Evolutionary conservation across 192 early-diverging fungal species (phyloP).

Genomic region (Coemansia sp.): DNA sequence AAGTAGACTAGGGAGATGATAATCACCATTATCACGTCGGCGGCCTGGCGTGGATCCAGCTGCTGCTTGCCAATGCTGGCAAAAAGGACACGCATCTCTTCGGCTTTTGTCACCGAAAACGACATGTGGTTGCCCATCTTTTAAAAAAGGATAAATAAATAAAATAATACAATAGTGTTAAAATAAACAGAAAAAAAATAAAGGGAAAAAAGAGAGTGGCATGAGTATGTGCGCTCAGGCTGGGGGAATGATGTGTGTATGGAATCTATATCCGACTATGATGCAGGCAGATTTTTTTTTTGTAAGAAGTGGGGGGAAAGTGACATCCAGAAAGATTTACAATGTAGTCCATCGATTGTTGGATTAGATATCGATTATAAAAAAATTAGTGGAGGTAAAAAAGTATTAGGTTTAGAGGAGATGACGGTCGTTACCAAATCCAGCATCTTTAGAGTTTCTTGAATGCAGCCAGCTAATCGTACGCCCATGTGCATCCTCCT

Average conservation of each 20-base stretch:
- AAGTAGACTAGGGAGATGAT: slow-evolving; percentile 9
- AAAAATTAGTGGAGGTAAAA: background rate
- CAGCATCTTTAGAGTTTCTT: background rate
- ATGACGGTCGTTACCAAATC: background rate
- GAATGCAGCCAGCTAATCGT: background rate
- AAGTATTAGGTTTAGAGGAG: background rate
- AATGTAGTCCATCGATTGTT: background rate
- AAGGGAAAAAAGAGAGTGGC: background rate
- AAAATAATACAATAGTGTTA: background rate
- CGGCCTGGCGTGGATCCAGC: background rate
- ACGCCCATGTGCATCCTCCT: background rate
- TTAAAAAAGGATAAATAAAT: background rate
- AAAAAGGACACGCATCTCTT: background rate
- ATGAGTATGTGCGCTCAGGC: background rate
- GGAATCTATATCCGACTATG: background rate
- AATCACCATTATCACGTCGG: background rate
- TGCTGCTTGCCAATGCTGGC: background rate
- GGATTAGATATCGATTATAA: background rate
- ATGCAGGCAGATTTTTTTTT: background rate
- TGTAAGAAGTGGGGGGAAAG: background rate
- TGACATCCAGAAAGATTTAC: background rate
- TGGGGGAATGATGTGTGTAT: background rate
- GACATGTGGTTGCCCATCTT: slow-evolving; percentile 12
- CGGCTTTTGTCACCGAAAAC: background rate
- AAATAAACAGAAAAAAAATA: background rate